These are phyloP conservation scores for Neurospora sp. DNA, from an alignment of 495 filamentous ascomycete genomes.

Conservation along the genomic window DNA sequence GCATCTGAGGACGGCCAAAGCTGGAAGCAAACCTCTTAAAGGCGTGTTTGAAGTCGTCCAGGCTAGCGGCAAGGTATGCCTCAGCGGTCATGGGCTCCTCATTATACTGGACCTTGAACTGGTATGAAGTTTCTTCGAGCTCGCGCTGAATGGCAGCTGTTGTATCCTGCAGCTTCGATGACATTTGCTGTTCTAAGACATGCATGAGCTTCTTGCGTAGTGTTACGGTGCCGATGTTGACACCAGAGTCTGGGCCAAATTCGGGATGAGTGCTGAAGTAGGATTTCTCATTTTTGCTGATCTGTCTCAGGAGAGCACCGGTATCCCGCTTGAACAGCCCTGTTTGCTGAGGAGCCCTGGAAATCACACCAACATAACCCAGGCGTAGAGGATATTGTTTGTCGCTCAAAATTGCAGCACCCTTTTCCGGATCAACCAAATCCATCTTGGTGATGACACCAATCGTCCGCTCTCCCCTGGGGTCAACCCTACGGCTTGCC, in stretches of 20 bases:
- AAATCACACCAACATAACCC: constrained; percentile 96
- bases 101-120: constrained; percentile 99
- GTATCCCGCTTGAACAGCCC: constrained; percentile 78
- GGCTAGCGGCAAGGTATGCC: constrained; percentile 86
- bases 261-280: constrained; percentile 86
- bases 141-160: constrained; percentile 89
- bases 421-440: constrained; percentile 76
- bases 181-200: constrained; percentile 95
- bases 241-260: constrained; percentile 61
- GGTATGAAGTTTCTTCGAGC: constrained; percentile 93
- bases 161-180: constrained; percentile 74
- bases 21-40: constrained; percentile 86
- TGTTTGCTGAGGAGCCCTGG: constrained; percentile 57
- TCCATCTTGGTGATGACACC: constrained; percentile 99
- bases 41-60: constrained; percentile 95
- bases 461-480: constrained; percentile 89
- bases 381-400: constrained; percentile 89
- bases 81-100: constrained; percentile 90
- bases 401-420: constrained; percentile 67
- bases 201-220: constrained; percentile 93
- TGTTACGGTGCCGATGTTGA: constrained; percentile 73
- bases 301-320: constrained; percentile 68
- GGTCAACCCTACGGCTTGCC: constrained; percentile 85
- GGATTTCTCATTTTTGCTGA: constrained; percentile 77
- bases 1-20: constrained; percentile 84